These are phyloP conservation scores for Ramaria rubella DNA, from an alignment of 768 basidiomycete genomes.

Conservation along the genomic window DNA sequence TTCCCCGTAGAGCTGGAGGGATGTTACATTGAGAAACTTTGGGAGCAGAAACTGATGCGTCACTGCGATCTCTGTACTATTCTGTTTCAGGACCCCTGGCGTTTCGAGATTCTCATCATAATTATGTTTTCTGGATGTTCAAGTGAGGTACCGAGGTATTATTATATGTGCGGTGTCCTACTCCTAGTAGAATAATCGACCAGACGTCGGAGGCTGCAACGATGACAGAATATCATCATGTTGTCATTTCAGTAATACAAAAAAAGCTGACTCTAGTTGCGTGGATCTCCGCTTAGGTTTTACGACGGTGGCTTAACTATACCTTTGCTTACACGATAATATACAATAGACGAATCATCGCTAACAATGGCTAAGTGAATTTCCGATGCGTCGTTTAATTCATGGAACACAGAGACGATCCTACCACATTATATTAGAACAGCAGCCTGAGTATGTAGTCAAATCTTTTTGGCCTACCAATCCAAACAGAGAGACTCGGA, in stretches of 20 bases:
- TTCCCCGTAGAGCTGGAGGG: neutral
- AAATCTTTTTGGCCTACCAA: constrained; percentile 36
- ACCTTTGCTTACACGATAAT: constrained; percentile 74
- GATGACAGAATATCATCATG: too few species aligned
- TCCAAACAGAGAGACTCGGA: constrained; percentile 58
- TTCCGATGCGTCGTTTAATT: constrained; percentile 39
- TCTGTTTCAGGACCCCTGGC: too few species aligned
- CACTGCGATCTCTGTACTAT: neutral
- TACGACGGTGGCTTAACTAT: constrained; percentile 52
- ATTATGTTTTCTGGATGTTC: too few species aligned
- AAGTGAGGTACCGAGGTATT: too few species aligned
- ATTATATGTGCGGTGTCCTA: too few species aligned
- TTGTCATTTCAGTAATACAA: too few species aligned
- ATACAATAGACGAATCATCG: constrained; percentile 77
- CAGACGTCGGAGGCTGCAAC: too few species aligned
- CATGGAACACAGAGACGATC: constrained; percentile 51
- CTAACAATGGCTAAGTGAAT: constrained; percentile 67
- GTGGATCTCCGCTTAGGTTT: too few species aligned
- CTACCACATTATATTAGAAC: constrained; percentile 28
- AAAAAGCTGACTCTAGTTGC: too few species aligned
- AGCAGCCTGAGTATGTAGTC: neutral
- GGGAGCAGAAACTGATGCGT: neutral
- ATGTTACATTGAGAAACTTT: neutral
- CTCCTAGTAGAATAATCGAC: too few species aligned
- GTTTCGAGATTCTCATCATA: too few species aligned